Evolutionary conservation across 2,329 filamentous ascomycete genomes (phyloP).

Genomic region (Trichophyton mentagrophytes): DNA sequence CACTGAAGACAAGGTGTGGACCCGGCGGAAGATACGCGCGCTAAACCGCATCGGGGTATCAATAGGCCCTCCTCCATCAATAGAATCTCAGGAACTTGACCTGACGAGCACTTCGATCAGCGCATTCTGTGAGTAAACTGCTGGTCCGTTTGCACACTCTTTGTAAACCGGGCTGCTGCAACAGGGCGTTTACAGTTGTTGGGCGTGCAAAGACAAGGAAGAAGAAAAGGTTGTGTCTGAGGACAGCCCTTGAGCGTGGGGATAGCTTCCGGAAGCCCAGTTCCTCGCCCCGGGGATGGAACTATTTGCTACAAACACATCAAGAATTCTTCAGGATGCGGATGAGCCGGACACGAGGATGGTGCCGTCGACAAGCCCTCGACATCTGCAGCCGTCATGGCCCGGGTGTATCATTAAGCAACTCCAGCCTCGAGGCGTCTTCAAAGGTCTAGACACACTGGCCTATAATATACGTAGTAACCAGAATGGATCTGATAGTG

Average conservation of each 20-base stretch:
- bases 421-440: not conserved
- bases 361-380: not conserved
- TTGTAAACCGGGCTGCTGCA: slow-evolving; percentile 3
- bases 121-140: not conserved
- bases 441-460: not conserved
- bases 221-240: not conserved
- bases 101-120: not conserved
- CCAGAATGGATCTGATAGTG: not conserved
- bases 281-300: not conserved
- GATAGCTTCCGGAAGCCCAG: not conserved
- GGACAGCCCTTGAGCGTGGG: not conserved
- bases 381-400: not conserved
- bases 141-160: not conserved
- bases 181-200: not conserved
- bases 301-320: not conserved
- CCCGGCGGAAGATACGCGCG: not conserved
- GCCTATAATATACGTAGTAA: not conserved
- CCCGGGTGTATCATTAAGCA: not conserved
- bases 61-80: slow-evolving; percentile 8
- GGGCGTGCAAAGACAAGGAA: not conserved
- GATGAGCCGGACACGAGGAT: not conserved
- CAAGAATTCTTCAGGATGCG: not conserved
- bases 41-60: slow-evolving; percentile 13
- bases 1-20: not conserved
- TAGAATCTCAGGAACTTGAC: not conserved